These are phyloP conservation scores for Paramecium sexaurelia DNA, from an alignment of 73 alveolate species.

Conservation along the genomic window DNA sequence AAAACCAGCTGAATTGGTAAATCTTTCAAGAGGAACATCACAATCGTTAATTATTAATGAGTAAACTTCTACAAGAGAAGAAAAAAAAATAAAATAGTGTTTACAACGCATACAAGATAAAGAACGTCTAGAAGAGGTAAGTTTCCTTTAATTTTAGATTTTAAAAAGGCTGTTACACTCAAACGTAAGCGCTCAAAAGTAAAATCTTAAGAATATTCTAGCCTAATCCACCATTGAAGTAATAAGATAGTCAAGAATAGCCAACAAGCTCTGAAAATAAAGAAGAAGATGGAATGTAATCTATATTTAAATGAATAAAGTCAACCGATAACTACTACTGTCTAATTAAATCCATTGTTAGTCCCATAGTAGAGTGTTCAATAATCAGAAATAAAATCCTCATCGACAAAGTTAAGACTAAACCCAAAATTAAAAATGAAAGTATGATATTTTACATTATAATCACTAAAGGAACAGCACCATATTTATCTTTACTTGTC, in stretches of 20 bases:
- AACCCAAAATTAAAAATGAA: conserved; percentile 48
- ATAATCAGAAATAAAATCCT: background rate
- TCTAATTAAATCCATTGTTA: background rate
- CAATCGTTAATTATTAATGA: background rate
- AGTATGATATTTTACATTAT: background rate
- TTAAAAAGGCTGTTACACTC: conserved; percentile 2
- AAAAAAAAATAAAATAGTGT: background rate
- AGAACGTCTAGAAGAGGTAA: conserved; percentile 39
- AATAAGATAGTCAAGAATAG: background rate
- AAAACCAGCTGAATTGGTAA: background rate
- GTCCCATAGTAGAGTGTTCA: background rate
- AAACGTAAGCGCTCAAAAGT: conserved; percentile 43
- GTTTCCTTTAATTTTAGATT: conserved; percentile 44
- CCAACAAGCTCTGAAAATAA: background rate
- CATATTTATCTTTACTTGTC: conserved; percentile 37
- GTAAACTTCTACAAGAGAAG: conserved; percentile 23
- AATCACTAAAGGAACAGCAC: background rate
- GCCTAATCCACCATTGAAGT: conserved; percentile 30
- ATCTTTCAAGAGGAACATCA: background rate
- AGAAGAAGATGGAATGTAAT: conserved; percentile 10
- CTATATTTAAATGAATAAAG: background rate
- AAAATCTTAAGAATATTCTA: background rate
- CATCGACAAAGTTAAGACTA: background rate
- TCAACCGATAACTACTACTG: background rate
- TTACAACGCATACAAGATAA: background rate